Conservation (phyloP, 1,139 yeast species). For the Eremothecium coryli region DNA sequence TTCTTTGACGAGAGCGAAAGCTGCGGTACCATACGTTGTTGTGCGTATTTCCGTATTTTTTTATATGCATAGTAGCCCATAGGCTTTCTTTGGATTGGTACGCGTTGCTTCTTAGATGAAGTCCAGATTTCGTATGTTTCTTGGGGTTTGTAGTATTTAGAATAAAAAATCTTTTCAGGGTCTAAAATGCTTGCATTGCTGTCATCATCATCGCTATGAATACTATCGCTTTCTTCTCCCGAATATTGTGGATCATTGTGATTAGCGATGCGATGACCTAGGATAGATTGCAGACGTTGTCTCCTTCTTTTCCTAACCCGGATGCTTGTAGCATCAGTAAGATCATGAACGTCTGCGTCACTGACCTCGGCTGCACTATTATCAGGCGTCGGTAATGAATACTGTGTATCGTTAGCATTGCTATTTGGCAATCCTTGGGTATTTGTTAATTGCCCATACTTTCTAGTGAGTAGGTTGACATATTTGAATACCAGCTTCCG, state of each 20-base stretch:
- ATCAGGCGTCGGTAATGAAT: constrained; percentile 25
- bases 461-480: constrained; percentile 17
- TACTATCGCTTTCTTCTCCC: constrained; percentile 7
- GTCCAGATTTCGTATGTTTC: constrained; percentile 28
- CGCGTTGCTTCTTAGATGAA: constrained; percentile 12
- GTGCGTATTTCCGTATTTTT: constrained; percentile 15
- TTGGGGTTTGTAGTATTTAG: constrained; percentile 23
- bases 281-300: constrained; percentile 14
- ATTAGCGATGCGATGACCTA: constrained; percentile 15
- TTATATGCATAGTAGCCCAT: constrained; percentile 16
- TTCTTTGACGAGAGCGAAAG: constrained; percentile 20
- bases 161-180: constrained; percentile 21
- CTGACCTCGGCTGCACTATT: constrained; percentile 21
- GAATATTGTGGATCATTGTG: constrained; percentile 8
- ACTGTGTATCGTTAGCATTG: constrained; percentile 6
- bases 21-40: constrained; percentile 11
- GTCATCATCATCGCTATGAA: constrained; percentile 8
- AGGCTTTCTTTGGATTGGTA: constrained; percentile 14
- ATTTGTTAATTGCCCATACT: constrained; percentile 11
- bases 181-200: constrained; percentile 10
- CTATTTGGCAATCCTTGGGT: constrained; percentile 2
- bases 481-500: constrained; percentile 26
- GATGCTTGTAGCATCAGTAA: constrained; percentile 5
- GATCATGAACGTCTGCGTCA: constrained; percentile 12
- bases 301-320: constrained; percentile 11